These are phyloP conservation scores for Bertia moriformis DNA, from an alignment of 2,329 filamentous ascomycete species.

Conservation along the genomic window DNA sequence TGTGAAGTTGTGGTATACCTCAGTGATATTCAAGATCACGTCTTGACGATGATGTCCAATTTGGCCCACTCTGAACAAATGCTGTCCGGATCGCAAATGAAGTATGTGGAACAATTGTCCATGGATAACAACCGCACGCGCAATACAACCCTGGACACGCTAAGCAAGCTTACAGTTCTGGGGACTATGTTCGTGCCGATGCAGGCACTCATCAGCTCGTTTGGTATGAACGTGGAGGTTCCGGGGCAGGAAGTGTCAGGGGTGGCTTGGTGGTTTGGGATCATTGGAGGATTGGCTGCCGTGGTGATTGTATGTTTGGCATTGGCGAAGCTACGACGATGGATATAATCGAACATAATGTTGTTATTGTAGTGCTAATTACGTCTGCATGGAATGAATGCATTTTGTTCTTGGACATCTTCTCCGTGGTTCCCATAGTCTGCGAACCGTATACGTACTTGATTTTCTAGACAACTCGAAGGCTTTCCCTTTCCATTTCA, in stretches of 20 bases:
- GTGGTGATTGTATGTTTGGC: not conserved
- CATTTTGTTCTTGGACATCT: no score
- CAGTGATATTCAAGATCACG: not conserved
- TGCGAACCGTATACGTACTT: no score
- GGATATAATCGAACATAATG: no score
- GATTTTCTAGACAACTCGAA: no score
- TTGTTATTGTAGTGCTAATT: no score
- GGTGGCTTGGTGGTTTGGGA: not conserved
- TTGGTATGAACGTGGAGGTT: not conserved
- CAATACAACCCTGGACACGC: not conserved
- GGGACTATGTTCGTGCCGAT: not conserved
- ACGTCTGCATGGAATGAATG: no score
- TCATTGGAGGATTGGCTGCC: not conserved
- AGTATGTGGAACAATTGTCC: not conserved
- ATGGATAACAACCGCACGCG: not conserved
- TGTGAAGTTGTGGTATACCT: not conserved
- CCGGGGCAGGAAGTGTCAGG: not conserved
- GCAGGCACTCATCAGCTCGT: not conserved
- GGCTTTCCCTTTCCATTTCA: no score
- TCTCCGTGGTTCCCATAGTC: no score
- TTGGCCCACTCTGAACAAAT: not conserved
- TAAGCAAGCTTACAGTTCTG: not conserved
- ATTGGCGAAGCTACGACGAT: no score
- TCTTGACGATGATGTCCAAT: not conserved
- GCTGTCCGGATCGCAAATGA: not conserved